Evolutionary conservation across 2,329 filamentous ascomycete species (phyloP).

Genomic region (Rutstroemia sp.): DNA sequence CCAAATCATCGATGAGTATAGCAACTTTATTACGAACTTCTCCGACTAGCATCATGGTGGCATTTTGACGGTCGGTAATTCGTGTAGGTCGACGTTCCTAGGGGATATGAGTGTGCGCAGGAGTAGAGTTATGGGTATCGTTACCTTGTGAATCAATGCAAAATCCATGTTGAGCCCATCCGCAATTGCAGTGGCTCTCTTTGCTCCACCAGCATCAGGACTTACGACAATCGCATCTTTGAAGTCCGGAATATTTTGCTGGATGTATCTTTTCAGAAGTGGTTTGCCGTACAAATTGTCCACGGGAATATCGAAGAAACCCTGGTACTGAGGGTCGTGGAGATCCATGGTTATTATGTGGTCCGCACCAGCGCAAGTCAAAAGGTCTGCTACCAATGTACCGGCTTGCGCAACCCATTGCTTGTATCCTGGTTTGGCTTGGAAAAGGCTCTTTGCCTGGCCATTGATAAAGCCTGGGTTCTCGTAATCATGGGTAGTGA

Average conservation of each 20-base stretch:
- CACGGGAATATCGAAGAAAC: conserved; percentile 97
- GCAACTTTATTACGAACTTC: conserved; percentile 74
- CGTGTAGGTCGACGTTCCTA: conserved; percentile 84
- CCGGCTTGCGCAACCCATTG: conserved; percentile 98
- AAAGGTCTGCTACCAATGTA: conserved; percentile 85
- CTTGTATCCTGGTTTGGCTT: conserved; percentile 88
- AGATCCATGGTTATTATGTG: conserved; percentile 98
- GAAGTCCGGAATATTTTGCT: conserved; percentile 72
- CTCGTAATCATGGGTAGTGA: conserved; percentile 58
- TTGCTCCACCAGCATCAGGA: conserved; percentile 92
- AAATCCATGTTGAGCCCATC: conserved; percentile 92
- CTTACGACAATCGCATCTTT: conserved; percentile 87
- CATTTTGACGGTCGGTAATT: conserved; percentile 82
- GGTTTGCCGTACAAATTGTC: conserved; percentile 92
- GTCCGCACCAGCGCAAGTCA: conserved; percentile 92
- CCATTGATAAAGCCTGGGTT: conserved; percentile 44
- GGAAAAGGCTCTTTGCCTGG: conserved; percentile 51
- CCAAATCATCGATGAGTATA: conserved; percentile 89
- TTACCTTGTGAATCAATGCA: conserved; percentile 94
- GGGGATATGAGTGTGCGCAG: conserved; percentile 28
- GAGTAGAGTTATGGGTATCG: conserved; percentile 27
- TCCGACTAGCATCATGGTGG: conserved; percentile 92
- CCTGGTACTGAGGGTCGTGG: conserved; percentile 93
- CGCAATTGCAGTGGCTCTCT: conserved; percentile 90
- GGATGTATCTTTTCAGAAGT: conserved; percentile 62